Conservation (phyloP, 208 protist species). For the Trypanosoma conorhini region DNA sequence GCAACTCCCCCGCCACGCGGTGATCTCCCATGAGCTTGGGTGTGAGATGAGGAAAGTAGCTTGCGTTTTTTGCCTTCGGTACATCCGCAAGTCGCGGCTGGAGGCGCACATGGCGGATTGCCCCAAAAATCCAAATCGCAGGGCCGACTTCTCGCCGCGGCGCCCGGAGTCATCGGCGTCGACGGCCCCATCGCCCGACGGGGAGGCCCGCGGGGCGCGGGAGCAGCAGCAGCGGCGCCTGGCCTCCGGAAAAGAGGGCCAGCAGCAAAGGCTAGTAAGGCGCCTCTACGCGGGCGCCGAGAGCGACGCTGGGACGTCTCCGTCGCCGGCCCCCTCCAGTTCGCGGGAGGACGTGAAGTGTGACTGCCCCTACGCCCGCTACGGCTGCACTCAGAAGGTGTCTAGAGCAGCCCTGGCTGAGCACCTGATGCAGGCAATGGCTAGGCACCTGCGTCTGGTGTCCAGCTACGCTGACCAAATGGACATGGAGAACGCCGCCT, state of each 20-base stretch:
- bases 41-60: slow-evolving; percentile 70
- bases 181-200: not conserved
- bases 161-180: slow-evolving; percentile 2
- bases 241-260: not conserved
- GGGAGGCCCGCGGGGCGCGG: not conserved
- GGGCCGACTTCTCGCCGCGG: not conserved
- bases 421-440: slow-evolving; percentile 55
- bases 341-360: not conserved
- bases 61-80: slow-evolving; percentile 60
- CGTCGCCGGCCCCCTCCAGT: slow-evolving; percentile 4
- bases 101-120: slow-evolving; percentile 50
- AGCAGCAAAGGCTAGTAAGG: not conserved
- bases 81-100: slow-evolving; percentile 42
- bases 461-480: slow-evolving; percentile 70
- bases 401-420: slow-evolving; percentile 41
- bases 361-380: slow-evolving; percentile 70
- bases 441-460: slow-evolving; percentile 66
- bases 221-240: slow-evolving; percentile 3
- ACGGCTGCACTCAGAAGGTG: slow-evolving; percentile 58
- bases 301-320: not conserved
- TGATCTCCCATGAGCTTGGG: slow-evolving; percentile 57
- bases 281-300: not conserved
- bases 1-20: slow-evolving; percentile 37
- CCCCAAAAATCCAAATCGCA: slow-evolving; percentile 50
- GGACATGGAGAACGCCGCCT: slow-evolving; percentile 66